Evolutionary conservation across 495 filamentous ascomycete genomes (phyloP).

Genomic region (Xylaria castorea): DNA sequence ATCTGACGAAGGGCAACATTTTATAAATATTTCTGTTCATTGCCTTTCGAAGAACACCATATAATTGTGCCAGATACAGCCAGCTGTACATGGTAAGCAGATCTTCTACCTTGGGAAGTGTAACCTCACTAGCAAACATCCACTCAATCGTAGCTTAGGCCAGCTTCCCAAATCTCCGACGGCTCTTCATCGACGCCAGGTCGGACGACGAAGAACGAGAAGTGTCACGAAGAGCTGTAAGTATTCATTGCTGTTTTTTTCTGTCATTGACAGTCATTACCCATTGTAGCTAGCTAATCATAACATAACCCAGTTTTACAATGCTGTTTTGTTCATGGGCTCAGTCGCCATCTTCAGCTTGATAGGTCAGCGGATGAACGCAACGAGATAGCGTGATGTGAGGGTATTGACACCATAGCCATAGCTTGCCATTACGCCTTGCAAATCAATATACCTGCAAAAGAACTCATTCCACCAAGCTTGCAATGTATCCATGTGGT

Average conservation of each 20-base stretch:
- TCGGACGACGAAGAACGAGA: conserved; percentile 94
- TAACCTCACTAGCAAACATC: neutral
- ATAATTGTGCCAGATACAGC: neutral
- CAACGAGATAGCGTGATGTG: conserved; percentile 40
- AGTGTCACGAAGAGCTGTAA: conserved; percentile 89
- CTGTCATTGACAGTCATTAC: neutral
- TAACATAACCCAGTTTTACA: conserved; percentile 78
- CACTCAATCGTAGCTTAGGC: conserved; percentile 54
- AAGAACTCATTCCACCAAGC: conserved; percentile 6
- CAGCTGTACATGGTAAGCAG: conserved; percentile 34
- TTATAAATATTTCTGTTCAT: neutral
- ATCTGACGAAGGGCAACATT: neutral
- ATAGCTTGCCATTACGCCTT: neutral
- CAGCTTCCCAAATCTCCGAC: conserved; percentile 91
- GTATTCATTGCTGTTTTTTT: conserved; percentile 37
- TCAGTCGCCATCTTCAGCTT: conserved; percentile 93
- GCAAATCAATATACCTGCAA: neutral
- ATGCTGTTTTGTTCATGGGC: conserved; percentile 92
- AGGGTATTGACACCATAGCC: neutral
- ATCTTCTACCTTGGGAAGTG: neutral
- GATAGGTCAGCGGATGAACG: conserved; percentile 74
- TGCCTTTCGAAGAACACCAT: neutral
- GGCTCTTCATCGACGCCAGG: conserved; percentile 93
- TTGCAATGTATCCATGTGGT: neutral
- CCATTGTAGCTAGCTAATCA: neutral